Base-by-base conservation (phyloP, 1,139 yeast genomes). In the Scheffersomyces segobiensis region DNA sequence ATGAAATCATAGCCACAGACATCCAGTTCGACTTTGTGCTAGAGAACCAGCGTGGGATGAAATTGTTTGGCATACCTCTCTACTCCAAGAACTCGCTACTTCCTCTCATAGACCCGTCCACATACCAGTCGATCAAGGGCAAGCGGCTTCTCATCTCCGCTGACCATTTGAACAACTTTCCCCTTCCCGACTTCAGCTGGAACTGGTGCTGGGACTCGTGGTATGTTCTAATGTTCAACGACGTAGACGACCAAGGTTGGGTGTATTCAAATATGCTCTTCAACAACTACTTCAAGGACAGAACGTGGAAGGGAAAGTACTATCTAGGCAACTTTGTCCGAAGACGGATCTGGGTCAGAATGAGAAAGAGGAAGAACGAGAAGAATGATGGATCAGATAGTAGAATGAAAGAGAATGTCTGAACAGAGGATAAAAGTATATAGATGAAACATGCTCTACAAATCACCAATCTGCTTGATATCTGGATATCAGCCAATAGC, bases 231-330 rank as follows among this genome's bases (percentile, higher is more conserved):
- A 89, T 89, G 96, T 74, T 83, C 46, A 79, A 81, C 53, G 93
- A 89, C 65, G 83, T 88, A 18, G 96, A 89, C 68, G 92, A 88
- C 62, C 89, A 87, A 62, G 96, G 96, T 1, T 89, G 96, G 95
- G 71, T 84, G 24, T 89, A 89, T 67, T 81, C 88, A 49, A 72
- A 77, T 62, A 60, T 79, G 2, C 64, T 79, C 46, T 87, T 87
- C 65, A 73, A 78, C 63, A 63, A 75, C 3, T 62, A 77, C 32
- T 84, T 87, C 63, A 73, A 74, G 6, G 78, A 83, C 55, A 67
- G 66, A 7, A 71, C 77, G 55, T 88, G 93, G 93, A 82, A 83
- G 65, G 91, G 91, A 1, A 79, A 78, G 56, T 84, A 83, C 53
- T 78, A 81, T 50, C 74, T 83, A 60, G 87, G 87, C 3, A 80